Evolutionary conservation across 108 stramenopile species (phyloP).

Genomic region (Nitzschia sp.): DNA sequence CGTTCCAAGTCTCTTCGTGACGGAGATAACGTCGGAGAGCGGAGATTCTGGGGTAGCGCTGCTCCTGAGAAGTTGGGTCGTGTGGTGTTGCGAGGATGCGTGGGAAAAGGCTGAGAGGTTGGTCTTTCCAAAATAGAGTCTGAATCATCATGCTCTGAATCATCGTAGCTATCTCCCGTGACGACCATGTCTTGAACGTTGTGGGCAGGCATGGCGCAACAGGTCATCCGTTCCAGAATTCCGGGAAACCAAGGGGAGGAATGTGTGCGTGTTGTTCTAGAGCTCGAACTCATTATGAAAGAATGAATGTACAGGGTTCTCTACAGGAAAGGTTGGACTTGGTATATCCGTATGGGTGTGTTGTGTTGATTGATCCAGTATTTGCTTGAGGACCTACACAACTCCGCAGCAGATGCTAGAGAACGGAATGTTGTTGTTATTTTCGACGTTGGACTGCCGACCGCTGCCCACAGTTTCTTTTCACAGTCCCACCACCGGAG

Average conservation of each 20-base stretch:
- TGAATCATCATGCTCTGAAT: not conserved
- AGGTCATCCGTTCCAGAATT: constrained; percentile 22
- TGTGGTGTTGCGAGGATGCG: not conserved
- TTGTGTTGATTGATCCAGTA: too few relatives aligned
- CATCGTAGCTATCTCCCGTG: constrained; percentile 4
- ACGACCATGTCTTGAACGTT: constrained; percentile 11
- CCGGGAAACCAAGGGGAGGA: constrained; percentile 8
- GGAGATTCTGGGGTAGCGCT: not conserved
- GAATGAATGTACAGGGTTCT: too few relatives aligned
- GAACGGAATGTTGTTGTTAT: too few relatives aligned
- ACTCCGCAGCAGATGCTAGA: too few relatives aligned
- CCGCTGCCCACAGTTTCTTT: too few relatives aligned
- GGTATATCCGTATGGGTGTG: too few relatives aligned
- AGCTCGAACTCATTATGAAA: not conserved
- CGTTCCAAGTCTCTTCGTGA: constrained; percentile 17
- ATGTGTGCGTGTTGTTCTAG: not conserved
- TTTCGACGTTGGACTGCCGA: too few relatives aligned
- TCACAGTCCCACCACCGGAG: too few relatives aligned
- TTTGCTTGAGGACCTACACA: too few relatives aligned
- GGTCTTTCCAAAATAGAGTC: not conserved
- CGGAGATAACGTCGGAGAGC: constrained; percentile 10
- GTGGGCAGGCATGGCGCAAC: constrained; percentile 19
- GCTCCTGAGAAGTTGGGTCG: not conserved
- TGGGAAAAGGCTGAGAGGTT: not conserved
- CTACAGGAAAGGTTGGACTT: too few relatives aligned